These are phyloP conservation scores for Endoconidiophora polonica DNA, from an alignment of 2,329 filamentous ascomycete species.

Conservation along the genomic window DNA sequence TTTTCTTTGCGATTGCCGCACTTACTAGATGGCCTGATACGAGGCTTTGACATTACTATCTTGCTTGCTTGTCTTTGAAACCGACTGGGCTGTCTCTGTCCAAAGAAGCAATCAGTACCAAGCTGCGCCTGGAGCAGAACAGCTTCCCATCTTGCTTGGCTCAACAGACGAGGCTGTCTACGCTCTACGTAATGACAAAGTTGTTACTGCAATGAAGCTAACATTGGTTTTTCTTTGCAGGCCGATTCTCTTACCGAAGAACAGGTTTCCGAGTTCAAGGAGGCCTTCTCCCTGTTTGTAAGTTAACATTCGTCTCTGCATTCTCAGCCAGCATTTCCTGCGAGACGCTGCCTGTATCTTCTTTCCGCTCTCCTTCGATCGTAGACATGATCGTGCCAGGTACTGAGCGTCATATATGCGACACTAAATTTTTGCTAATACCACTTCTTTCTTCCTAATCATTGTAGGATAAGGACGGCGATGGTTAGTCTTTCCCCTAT, in stretches of 20 bases:
- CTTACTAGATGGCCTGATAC: too few species aligned
- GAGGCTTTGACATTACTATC: too few species aligned
- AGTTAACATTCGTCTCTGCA: slow-evolving; percentile 26
- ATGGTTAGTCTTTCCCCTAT: slow-evolving; percentile 46
- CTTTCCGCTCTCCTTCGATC: not conserved
- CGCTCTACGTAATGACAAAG: too few species aligned
- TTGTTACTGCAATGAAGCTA: not conserved
- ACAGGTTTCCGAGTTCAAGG: slow-evolving; percentile 99
- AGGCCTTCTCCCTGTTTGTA: slow-evolving; percentile 99
- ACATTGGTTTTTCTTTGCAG: slow-evolving; percentile 29
- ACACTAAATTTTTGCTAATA: slow-evolving; percentile 16
- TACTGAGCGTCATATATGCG: not conserved
- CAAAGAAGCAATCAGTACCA: too few species aligned
- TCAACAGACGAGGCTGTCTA: too few species aligned
- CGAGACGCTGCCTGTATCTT: not conserved
- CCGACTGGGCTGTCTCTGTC: too few species aligned
- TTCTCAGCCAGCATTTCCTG: not conserved
- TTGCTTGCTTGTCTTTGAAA: too few species aligned
- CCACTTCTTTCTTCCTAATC: slow-evolving; percentile 12
- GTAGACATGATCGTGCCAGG: not conserved
- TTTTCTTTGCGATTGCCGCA: not conserved
- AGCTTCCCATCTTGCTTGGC: too few species aligned
- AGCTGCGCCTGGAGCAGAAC: too few species aligned
- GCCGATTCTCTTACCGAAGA: slow-evolving; percentile 98
- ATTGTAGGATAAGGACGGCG: slow-evolving; percentile 68